Evolutionary conservation across 805 yeast genomes (phyloP).

Genomic region (Saccharomycopsis microspora): DNA sequence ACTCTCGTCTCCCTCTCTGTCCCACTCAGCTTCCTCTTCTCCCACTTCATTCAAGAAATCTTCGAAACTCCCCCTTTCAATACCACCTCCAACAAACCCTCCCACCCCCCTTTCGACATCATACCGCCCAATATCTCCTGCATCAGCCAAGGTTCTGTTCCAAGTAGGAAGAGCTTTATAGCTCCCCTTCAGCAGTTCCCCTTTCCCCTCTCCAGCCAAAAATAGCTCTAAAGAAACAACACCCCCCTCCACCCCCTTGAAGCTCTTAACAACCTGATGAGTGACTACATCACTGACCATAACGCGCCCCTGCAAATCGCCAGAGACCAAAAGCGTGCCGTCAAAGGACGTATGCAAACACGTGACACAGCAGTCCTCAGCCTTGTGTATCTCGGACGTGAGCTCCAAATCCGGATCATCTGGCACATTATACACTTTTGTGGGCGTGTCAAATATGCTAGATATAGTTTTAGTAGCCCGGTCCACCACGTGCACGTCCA

Average conservation of each 20-base stretch:
- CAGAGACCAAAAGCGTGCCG: constrained; percentile 61
- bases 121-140: too few relatives aligned
- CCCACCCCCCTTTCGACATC: too few relatives aligned
- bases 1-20: constrained; percentile 6
- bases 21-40: not conserved
- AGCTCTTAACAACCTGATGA: constrained; percentile 44
- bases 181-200: too few relatives aligned
- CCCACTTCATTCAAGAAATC: too few relatives aligned
- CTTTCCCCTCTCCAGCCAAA: not conserved
- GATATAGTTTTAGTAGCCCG: constrained; percentile 19
- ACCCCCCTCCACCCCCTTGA: constrained; percentile 26
- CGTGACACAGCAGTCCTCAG: constrained; percentile 31
- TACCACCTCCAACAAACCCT: too few relatives aligned
- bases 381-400: constrained; percentile 32
- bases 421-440: constrained; percentile 35
- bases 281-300: constrained; percentile 59
- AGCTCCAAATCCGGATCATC: constrained; percentile 34
- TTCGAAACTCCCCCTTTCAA: too few relatives aligned
- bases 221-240: constrained; percentile 22
- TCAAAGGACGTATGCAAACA: constrained; percentile 55
- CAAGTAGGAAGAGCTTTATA: too few relatives aligned
- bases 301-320: constrained; percentile 62
- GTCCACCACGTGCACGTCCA: constrained; percentile 36
- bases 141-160: too few relatives aligned
- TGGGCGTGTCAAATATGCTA: constrained; percentile 21